Base-by-base conservation (phyloP, 306 rosid species). In the Trifolium repens region DNA sequence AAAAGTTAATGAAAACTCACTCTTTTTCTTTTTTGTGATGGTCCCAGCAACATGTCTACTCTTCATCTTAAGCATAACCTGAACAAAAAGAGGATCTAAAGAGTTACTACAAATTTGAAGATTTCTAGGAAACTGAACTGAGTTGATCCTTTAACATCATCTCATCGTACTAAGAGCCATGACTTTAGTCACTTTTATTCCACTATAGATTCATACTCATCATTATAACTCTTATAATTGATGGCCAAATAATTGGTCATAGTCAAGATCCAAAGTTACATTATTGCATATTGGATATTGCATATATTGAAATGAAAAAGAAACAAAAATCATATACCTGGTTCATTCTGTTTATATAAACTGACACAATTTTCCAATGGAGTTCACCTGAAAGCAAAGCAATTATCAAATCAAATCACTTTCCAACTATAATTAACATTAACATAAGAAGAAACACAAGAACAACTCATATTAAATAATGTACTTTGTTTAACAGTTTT, bases 51-150 rank as follows among this genome's bases (percentile, higher is more conserved):
- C 98, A 76, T 96, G 98, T 81, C 93, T 90, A 76, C 99, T 96
- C 96, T 92, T 96, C 99, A 96, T 96, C 89, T 96, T 96, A 70
- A 96, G 79, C 96, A 96, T 89, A 70, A 96, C 99, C 98, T 96
- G 88, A 86, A 75, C 87, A 90, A 88, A 90, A 87, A 90, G 88
- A 85, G 70, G 49, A 78, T 82, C 81, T 68, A 79, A 85, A 76
- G 83, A 64, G 84, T 78, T 64, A 78, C 64, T 71, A 69, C 71
- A 67, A 67, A 43, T 67, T 76, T 60, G 74, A 59, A 75, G 52
- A 85, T 78, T 81, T 81, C 86, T 78, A 73, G 77, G 65, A 71
- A 46, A 79, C 71, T 50, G 76, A 84, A 84, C 72, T 13, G 14
- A 66, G 30, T 61, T 78, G 59, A 30, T 75, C 59, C 79, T 47